Evolutionary conservation across 2,329 filamentous ascomycete genomes (phyloP), one percentile per base, ranked within the genome.

Genomic region (Zymoseptoria ardabiliae): DNA sequence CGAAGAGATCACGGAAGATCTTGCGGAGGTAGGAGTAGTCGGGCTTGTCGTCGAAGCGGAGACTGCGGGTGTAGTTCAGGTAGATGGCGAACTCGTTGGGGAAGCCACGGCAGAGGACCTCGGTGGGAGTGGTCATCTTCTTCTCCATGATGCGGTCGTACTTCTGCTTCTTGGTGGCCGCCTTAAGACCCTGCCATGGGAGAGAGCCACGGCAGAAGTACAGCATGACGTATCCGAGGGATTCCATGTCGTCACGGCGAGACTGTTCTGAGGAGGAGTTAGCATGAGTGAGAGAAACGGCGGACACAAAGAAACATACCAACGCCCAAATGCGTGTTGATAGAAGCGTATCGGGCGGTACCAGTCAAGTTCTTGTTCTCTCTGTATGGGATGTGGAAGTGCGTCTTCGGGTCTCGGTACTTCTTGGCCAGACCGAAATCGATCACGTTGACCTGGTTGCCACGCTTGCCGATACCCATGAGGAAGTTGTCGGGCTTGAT

Each of bases 291-390:
- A 19, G 7, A n/a, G 49, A n/a, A 4, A 20, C 49, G 22, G 25
- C 10, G 1, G 50, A 19, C 11, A 55, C 4, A 21, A 2, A n/a
- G 22, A 66, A 13, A 65, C 60, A 54, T 84, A 88, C 86, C 87
- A 70, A 97, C 94, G 77, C 94, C 94, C 74, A 97, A 80, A 74
- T 99, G 94, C 63, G 94, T 99, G 82, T 99, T 99, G 81, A 99
- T 99, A 64, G 90, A 95, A 64, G 94, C 94, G 78, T 99, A 99
- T 75, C 94, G 93, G 71, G 94, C 94, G 71, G 94, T 99, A 76
- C 94, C 94, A 57, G 94, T 99, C 78, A 99, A 81, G 85, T 97
- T 97, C 89, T 99, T 97, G 88, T 97, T 97, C 90, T 97, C 94
- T 80, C 94, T 88, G 84, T 99, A 97, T 53, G 94, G 94, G 63